Evolutionary conservation across 192 early-diverging fungal genomes (phyloP).

Genomic region (Gamsiella multidivaricata): DNA sequence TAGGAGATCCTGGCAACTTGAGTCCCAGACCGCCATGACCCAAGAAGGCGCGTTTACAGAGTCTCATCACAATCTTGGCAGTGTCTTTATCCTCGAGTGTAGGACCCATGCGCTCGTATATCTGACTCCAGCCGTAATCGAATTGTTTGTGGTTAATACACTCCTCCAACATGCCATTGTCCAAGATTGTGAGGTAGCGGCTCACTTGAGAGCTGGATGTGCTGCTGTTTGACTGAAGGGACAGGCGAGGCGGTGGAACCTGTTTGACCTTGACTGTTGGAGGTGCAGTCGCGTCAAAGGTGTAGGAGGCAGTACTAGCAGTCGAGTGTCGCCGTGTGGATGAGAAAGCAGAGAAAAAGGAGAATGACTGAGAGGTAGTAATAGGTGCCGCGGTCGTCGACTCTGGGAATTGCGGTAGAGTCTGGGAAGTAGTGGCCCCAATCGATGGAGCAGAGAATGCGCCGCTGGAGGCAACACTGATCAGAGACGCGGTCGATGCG

Average conservation of each 20-base stretch:
- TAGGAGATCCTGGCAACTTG: slow-evolving; percentile 7
- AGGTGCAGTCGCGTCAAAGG: no score
- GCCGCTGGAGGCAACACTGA: not conserved
- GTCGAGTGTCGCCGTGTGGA: not conserved
- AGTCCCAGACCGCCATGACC: slow-evolving; percentile 18
- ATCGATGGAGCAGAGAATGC: not conserved
- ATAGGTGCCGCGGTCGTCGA: no score
- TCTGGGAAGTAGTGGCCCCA: not conserved
- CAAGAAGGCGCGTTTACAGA: slow-evolving; percentile 38
- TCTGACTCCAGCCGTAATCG: slow-evolving; percentile 43
- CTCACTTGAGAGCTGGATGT: no score
- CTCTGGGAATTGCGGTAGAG: not conserved
- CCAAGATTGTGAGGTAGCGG: slow-evolving; percentile 38
- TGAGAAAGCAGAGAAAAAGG: not conserved
- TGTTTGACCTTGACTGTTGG: slow-evolving; percentile 2
- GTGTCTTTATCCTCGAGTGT: slow-evolving; percentile 40
- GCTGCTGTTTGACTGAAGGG: no score
- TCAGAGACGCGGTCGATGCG: not conserved
- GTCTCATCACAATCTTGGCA: slow-evolving; percentile 40
- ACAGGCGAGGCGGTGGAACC: slow-evolving; percentile 19
- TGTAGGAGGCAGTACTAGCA: no score
- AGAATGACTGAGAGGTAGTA: no score
- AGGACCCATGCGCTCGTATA: slow-evolving; percentile 46
- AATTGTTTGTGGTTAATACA: slow-evolving; percentile 42
- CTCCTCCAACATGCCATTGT: slow-evolving; percentile 48